Evolutionary conservation across 2,329 filamentous ascomycete genomes (phyloP), one percentile per base, ranked within the genome.

Genomic region (Colletotrichum coccodes): DNA sequence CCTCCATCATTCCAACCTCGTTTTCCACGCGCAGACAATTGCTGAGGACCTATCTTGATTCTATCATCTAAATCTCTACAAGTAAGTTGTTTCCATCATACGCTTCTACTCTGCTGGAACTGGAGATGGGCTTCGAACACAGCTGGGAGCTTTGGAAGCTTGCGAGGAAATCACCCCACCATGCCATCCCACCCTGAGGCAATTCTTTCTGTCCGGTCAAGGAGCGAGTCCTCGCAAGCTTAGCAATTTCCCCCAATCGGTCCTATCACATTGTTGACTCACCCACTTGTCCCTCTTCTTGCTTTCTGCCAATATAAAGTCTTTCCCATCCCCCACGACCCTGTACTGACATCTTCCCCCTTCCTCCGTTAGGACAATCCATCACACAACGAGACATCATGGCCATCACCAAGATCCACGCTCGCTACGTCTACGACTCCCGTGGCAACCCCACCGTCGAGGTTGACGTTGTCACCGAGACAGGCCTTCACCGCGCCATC

Each of bases 381-480:
- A 66, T 30, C 40, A 60, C 32, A 69, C 53, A 53, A 36, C 47
- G 23, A 53, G 57, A 57, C 84, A 95, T 81, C 75, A 99, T 99
- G 96, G 87, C 93, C 79, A 94, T 96, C 84, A 90, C 91, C 83
- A 95, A 95, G 89, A 89, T 96, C 81, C 92, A 95, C 89, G 93
- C 93, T 80, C 93, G 96, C 81, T 95, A 92, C 80, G 94, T 99
- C 87, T 99, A 95, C 90, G 96, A 99, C 90, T 98, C 96, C 83
- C 95, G 96, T 81, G 90, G 90, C 82, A 99, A 99, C 91, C 96
- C 96, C 79, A 99, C 96, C 80, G 94, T 97, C 79, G 94, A 97
- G 89, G 94, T 97, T 76, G 94, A 97, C 82, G 90, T 97, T 76
- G 91, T 96, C 85, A 97, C 94, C 77, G 93, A 96, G 86, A 95